Evolutionary conservation across 2,329 filamentous ascomycete genomes (phyloP), one percentile per base, ranked within the genome.

Genomic region (Torrubiella hemipterigena): DNA sequence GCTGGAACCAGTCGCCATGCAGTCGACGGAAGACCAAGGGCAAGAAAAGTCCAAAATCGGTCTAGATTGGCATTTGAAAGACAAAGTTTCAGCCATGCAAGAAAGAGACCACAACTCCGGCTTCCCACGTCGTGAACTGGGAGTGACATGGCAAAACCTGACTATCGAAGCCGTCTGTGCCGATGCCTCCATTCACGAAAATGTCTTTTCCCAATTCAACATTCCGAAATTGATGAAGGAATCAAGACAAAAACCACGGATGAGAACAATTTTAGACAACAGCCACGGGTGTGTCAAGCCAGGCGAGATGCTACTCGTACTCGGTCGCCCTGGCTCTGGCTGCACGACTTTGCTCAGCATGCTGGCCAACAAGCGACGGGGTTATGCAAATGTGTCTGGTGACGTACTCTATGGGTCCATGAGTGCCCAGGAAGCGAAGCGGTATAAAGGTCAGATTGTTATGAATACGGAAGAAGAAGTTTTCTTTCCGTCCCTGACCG

Each of bases 291-390:
- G 75, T 41, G 72, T 84, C 30, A 76, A 77, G 48, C 77, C 78
- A 1, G 80, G 77, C 14, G 77, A 82, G 51, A 81, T 82, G 78
- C 53, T 81, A 2, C 56, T 82, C 1, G 77, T 83, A 0, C 59
- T 83, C 0, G 79, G 79, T 4, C 64, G 77, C 1, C 78, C 79
- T 0, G 79, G 77, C 0, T 65, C 74, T 3, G 78, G 78, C 20
- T 85, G 80, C 48, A 81, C 78, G 0, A 80, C 78, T 0, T 61
- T 85, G 12, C 59, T 86, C 27, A 84, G 80, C 43, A 62, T 80
- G 42, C 60, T 85, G 5, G 64, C 76, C 30, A 84, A 84, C 43
- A 65, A 70, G 33, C 58, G 77, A 22, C 54, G 52, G 5, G 77
- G 77, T 4, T 82, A 69, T 41, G 59, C 65, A 24, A 59, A 58